Base-by-base conservation (phyloP, 1,284 basidiomycete species). In the Irpex rosettiformis region DNA sequence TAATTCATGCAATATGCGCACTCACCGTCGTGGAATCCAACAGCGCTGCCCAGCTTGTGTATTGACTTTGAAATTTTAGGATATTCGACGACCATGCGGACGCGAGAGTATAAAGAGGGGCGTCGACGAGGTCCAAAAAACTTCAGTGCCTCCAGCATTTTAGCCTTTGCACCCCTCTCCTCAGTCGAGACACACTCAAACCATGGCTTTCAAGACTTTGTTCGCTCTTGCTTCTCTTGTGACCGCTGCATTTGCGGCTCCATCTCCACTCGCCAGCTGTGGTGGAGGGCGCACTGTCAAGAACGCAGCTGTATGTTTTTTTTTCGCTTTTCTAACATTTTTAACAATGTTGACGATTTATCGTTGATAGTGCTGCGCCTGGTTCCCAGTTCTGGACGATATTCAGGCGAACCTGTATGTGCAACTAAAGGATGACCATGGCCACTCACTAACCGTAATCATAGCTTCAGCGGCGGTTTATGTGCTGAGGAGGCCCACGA, bases 401-500 rank as follows among this genome's bases (percentile, higher is more conserved):
- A 60, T 77, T 55, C 74, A 76, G 61, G 56, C 62, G 27, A 73
- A 72, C 59, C 60, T 77, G n/a, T 47, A 47, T 8, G 43, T 21
- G 11, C 33, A 11, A 37, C 33, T 37, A 37, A 11, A 16, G 33
- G 16, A 37, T 37, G 11, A 37, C 33, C 33, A 37, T 11, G 33
- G 10, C 10, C 21, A 47, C 18, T 22, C 8, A 47, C n/a, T 47
- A 47, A 16, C 21, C 18, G 10, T 18, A 18, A 24, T n/a, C 33
- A 40, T 18, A 47, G 43, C 18, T 76, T 77, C 62, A 72, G 75
- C 52, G 67, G 67, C 43, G 72, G 66, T 7, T 62, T 74, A 55
- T 77, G 76, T 54, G 70, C 71, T 56, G 74, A 75, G 67, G 73
- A 76, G 60, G 75, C 73, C 49, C 76, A 75, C 59, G 74, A 77